Evolutionary conservation across 148 eudicot genomes (phyloP).

Genomic region (Spergularia marina): DNA sequence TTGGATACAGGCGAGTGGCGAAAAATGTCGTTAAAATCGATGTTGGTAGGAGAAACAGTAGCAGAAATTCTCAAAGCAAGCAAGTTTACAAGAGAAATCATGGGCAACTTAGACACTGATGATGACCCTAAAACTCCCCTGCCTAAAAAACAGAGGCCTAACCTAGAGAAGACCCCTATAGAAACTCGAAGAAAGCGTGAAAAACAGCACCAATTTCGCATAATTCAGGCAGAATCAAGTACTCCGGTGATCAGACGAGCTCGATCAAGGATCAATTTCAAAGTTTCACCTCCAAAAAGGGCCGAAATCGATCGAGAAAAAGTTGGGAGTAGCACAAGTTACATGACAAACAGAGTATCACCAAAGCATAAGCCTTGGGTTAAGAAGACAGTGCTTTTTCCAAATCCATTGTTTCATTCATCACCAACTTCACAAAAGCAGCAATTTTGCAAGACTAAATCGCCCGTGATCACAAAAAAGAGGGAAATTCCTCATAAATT

Average conservation of each 20-base stretch:
- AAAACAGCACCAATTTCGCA: conserved; percentile 47
- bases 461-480: conserved; percentile 54
- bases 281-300: conserved; percentile 49
- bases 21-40: conserved; percentile 81
- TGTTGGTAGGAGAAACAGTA: conserved; percentile 84
- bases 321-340: conserved; percentile 27
- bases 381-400: conserved; percentile 78
- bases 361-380: conserved; percentile 91
- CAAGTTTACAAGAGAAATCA: conserved; percentile 56
- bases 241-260: conserved; percentile 50
- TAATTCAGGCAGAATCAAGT: conserved; percentile 36
- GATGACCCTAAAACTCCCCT: conserved; percentile 89
- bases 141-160: conserved; percentile 33
- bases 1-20: conserved; percentile 69
- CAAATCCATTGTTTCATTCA: conserved; percentile 75
- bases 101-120: conserved; percentile 24
- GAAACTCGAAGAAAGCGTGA: conserved; percentile 65
- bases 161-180: conserved; percentile 45
- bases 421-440: conserved; percentile 57
- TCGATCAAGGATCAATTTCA: conserved; percentile 73
- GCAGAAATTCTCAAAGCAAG: conserved; percentile 76
- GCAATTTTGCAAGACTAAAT: conserved; percentile 53
- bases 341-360: conserved; percentile 70
- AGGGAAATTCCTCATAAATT: conserved; percentile 71
- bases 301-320: conserved; percentile 40